These are phyloP conservation scores for Daldinia sp. DNA, from an alignment of 2,329 filamentous ascomycete genomes.

Conservation along the genomic window DNA sequence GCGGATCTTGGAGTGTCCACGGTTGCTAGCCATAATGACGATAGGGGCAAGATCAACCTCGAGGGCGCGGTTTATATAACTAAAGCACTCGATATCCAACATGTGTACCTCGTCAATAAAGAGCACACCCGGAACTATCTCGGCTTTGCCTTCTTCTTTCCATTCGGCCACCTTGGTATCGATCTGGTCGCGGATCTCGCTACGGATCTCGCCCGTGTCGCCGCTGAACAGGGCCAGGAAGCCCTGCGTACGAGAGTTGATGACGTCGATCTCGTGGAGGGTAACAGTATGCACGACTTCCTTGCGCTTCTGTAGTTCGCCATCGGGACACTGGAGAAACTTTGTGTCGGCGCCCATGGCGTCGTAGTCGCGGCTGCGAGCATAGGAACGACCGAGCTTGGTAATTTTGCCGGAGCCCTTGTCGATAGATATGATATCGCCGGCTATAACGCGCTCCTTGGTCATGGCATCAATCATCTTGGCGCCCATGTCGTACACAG, in stretches of 20 bases:
- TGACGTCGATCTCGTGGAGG: conserved; percentile 98
- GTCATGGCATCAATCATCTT: conserved; percentile 99
- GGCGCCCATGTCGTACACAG: conserved; percentile 98
- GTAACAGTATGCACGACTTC: conserved; percentile 97
- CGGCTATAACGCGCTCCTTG: conserved; percentile 98
- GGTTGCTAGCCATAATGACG: conserved; percentile 99
- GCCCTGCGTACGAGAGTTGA: conserved; percentile 98
- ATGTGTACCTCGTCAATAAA: conserved; percentile 99
- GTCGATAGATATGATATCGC: conserved; percentile 98
- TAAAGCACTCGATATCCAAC: conserved; percentile 99
- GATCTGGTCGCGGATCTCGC: conserved; percentile 97
- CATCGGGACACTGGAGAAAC: conserved; percentile 96
- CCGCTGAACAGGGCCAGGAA: conserved; percentile 97
- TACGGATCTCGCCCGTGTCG: conserved; percentile 96
- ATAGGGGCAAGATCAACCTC: conserved; percentile 95
- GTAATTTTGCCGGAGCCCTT: conserved; percentile 98
- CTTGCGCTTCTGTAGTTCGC: conserved; percentile 95
- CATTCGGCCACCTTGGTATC: conserved; percentile 98
- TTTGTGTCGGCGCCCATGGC: conserved; percentile 99
- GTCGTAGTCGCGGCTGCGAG: conserved; percentile 95
- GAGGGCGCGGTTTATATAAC: conserved; percentile 95
- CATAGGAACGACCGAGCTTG: conserved; percentile 94
- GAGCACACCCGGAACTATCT: conserved; percentile 94
- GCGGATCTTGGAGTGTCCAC: conserved; percentile 88
- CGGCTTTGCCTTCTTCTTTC: conserved; percentile 99